These are phyloP conservation scores for Yamadazyma akitaensis DNA, from an alignment of 805 yeast genomes.

Conservation along the genomic window DNA sequence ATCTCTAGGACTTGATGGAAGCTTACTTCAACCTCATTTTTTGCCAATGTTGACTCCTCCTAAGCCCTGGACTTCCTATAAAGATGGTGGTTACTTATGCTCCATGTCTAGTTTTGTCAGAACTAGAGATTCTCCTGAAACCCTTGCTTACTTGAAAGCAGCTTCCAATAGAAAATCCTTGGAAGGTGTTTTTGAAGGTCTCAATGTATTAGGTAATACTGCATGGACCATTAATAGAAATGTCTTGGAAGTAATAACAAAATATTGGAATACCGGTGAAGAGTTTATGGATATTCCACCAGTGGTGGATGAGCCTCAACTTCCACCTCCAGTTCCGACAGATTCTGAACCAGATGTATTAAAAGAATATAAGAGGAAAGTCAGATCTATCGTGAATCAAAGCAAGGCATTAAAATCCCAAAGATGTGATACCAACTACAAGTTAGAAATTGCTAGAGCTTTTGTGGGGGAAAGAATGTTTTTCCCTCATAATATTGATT, in stretches of 20 bases:
- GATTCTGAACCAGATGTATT: constrained; percentile 71
- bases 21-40: constrained; percentile 76
- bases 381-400: constrained; percentile 55
- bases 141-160: constrained; percentile 79
- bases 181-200: constrained; percentile 68
- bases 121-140: constrained; percentile 84
- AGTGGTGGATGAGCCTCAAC: constrained; percentile 40
- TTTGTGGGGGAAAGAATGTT: constrained; percentile 70
- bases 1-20: constrained; percentile 60
- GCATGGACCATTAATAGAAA: constrained; percentile 88
- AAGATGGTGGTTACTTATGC: constrained; percentile 80
- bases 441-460: constrained; percentile 92
- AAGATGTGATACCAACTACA: constrained; percentile 92
- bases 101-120: constrained; percentile 65
- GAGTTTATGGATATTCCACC: constrained; percentile 70
- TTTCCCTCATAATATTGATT: constrained; percentile 79
- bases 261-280: constrained; percentile 86
- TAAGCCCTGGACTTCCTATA: constrained; percentile 79
- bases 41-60: constrained; percentile 93
- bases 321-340: constrained; percentile 50
- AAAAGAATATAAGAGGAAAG: constrained; percentile 62
- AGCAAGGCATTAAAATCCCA: constrained; percentile 73
- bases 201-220: constrained; percentile 81
- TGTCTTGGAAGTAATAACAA: constrained; percentile 64
- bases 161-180: constrained; percentile 71